Conservation (phyloP, 306 rosid species). For the Senna tora region DNA sequence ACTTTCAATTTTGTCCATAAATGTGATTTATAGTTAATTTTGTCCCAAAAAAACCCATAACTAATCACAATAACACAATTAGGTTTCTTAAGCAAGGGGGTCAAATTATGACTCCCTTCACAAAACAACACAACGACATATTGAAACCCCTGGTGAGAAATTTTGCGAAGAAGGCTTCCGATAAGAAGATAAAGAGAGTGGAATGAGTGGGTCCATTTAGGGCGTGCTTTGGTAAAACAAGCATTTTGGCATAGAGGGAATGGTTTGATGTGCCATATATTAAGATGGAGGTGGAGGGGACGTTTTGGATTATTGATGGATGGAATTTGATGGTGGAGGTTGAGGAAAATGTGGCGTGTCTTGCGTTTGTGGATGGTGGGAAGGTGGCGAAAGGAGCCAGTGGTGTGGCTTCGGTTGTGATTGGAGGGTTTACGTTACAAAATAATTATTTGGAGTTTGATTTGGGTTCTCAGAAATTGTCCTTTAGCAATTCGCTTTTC, state of each 20-base stretch:
- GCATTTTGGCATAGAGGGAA: neutral
- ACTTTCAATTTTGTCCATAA: too few relatives aligned
- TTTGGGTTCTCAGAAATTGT: conserved; percentile 36
- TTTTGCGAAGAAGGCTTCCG: conserved; percentile 38
- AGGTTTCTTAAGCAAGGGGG: too few relatives aligned
- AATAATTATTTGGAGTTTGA: conserved; percentile 43
- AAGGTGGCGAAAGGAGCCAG: neutral
- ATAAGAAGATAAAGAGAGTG: conserved; percentile 39
- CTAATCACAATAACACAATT: too few relatives aligned
- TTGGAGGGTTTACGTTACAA: conserved; percentile 36
- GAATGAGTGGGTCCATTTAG: conserved; percentile 29
- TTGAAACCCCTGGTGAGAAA: conserved; percentile 39
- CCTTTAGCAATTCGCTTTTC: conserved; percentile 33
- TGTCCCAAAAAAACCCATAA: too few relatives aligned
- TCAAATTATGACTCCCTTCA: conserved; percentile 14
- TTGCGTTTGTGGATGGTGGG: conserved; percentile 48
- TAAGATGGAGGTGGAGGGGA: conserved; percentile 29
- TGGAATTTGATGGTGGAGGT: conserved; percentile 43
- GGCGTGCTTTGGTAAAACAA: conserved; percentile 40
- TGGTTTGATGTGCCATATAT: conserved; percentile 29
- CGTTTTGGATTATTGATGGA: conserved; percentile 40
- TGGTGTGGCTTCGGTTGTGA: conserved; percentile 11
- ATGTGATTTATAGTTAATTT: too few relatives aligned
- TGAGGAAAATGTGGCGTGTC: conserved; percentile 27
- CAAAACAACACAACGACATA: conserved; percentile 31